Evolutionary conservation across 2,329 filamentous ascomycete species (phyloP), one percentile per base, ranked within the genome.

Genomic region (Atkinsonella hypoxylon): DNA sequence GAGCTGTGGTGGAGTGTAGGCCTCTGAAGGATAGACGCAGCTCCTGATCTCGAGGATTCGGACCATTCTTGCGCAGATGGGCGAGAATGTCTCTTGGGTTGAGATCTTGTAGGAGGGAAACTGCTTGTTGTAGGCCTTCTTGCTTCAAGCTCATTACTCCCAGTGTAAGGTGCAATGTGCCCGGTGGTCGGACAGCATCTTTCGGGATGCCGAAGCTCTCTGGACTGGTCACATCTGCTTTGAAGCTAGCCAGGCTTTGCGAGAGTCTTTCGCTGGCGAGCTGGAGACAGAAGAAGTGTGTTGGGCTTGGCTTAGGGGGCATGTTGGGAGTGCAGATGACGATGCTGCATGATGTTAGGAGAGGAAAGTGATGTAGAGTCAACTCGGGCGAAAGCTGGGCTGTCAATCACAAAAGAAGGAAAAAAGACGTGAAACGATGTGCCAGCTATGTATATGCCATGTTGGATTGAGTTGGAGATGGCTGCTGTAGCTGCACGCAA

Each of bases 81-180:
- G 61, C 59, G 7, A 77, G 62, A 3, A 74, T 61, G 17, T 70
- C 67, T n/a, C 59, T 67, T 51, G 65, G 67, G 50, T 59, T 59
- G 32, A 77, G 57, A 15, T 60, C 57, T 48, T 55, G 59, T 20
- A 77, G 61, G 40, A 75, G 54, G 38, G 63, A 64, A 13, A 67
- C 59, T 1, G 76, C 75, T 39, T 58, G 64, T 3, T 67, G 67
- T 7, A 78, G 55, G 4, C 76, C 71, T 2, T 71, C 66, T 2
- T 70, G 72, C 3, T 72, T 67, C 10, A 95, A 75, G 56, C 78
- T 84, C 85, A 96, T 90, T 1, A 94, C 86, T 0, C 89, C 90
- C 0, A 96, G 73, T 0, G 90, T 96, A 2, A 95, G 71, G 66
- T 97, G 91, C 45, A 96, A 67, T 1, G 89, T 89, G 0, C 87